phyloP scores from a whole-genome alignment of 164 flowering plant genomes.

The Vitis riparia region DNA sequence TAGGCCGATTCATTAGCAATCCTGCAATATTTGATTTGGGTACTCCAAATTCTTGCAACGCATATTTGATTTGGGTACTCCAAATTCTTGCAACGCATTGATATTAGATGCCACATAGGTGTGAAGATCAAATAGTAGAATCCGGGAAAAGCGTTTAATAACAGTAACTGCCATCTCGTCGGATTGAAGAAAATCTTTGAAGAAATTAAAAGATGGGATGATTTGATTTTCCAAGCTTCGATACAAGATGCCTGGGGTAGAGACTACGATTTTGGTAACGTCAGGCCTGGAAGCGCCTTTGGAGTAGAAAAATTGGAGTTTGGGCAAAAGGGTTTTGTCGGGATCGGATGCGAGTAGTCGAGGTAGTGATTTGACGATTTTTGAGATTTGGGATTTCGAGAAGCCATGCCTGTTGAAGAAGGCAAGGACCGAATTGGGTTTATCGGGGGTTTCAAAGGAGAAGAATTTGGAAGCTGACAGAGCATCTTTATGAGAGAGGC shows the following conservation, averaged over 20 bases:
- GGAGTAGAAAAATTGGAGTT: slow-evolving; percentile 8
- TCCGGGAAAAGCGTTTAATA: background rate
- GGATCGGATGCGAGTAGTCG: slow-evolving; percentile 1
- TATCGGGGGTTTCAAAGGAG: too few species aligned
- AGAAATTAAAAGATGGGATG: slow-evolving; percentile 10
- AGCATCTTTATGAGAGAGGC: too few species aligned
- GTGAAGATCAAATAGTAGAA: background rate
- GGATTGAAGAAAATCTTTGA: background rate
- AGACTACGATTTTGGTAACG: slow-evolving; percentile 1
- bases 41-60: slow-evolving; percentile 16
- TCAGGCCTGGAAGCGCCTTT: slow-evolving; percentile 16
- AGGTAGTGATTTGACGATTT: background rate
- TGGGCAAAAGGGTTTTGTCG: slow-evolving; percentile 16
- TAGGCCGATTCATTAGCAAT: background rate
- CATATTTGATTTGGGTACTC: slow-evolving; percentile 12
- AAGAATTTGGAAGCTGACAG: too few species aligned
- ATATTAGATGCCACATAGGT: slow-evolving; percentile 11
- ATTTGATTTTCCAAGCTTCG: slow-evolving; percentile 15
- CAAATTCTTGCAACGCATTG: slow-evolving; percentile 5
- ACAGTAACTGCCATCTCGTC: background rate
- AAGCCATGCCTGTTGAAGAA: background rate
- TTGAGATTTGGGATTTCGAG: slow-evolving; percentile 7
- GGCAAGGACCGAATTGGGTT: too few species aligned
- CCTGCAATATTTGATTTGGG: slow-evolving; percentile 5
- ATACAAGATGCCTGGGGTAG: slow-evolving; percentile 4